Evolutionary conservation across 2,329 filamentous ascomycete species (phyloP).

Genomic region (Dothideomycetes sp.): DNA sequence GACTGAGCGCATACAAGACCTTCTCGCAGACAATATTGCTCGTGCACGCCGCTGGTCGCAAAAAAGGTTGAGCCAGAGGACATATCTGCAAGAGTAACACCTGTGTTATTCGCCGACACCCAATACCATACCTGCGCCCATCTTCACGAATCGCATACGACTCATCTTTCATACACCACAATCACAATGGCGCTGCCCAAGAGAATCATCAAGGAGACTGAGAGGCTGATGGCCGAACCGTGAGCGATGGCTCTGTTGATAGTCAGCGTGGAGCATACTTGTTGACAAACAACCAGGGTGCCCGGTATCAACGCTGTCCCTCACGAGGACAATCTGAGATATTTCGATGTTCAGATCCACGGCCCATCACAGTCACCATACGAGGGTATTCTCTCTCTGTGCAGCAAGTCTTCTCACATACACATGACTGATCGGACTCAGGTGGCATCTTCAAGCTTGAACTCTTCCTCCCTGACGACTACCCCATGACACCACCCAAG

Average conservation of each 20-base stretch:
- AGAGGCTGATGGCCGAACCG: slow-evolving; percentile 94
- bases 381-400: slow-evolving; percentile 51
- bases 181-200: slow-evolving; percentile 72
- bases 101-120: too few species aligned
- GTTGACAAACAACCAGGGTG: slow-evolving; percentile 57
- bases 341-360: slow-evolving; percentile 96
- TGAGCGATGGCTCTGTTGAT: too few species aligned
- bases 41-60: too few species aligned
- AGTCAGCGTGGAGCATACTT: too few species aligned
- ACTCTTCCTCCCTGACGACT: slow-evolving; percentile 95
- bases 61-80: too few species aligned
- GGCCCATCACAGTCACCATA: slow-evolving; percentile 88
- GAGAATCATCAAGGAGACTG: slow-evolving; percentile 96
- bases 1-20: too few species aligned
- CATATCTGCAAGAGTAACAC: too few species aligned
- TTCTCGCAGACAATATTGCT: background rate
- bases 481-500: slow-evolving; percentile 97
- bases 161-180: slow-evolving; percentile 1
- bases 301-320: slow-evolving; percentile 92
- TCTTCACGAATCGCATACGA: too few species aligned
- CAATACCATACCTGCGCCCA: too few species aligned
- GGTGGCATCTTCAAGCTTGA: slow-evolving; percentile 91
- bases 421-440: slow-evolving; percentile 17
- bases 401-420: background rate
- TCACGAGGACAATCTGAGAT: slow-evolving; percentile 93